Percentiles rank a stretch among this genome's conserved stretches.
Evolutionary conservation across 2,329 filamentous ascomycete species (phyloP).

Genomic region (Penicillium sp.): DNA sequence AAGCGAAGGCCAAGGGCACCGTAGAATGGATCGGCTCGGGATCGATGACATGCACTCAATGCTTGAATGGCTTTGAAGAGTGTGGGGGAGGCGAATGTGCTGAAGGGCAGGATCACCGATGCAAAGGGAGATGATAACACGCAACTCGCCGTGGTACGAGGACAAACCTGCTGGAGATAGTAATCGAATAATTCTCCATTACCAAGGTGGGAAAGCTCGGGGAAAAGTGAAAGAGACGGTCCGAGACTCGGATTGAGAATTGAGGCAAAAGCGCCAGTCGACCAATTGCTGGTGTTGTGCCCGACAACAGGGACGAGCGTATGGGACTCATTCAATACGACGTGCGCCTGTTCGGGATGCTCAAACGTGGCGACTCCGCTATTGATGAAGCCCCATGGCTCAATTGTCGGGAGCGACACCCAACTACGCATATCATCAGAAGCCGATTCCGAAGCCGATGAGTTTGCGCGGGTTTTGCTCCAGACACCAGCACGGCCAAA

Average conservation of each 20-base stretch:
- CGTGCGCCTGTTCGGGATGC: conserved; percentile 23
- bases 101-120: conserved; percentile 38
- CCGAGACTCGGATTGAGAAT: conserved; percentile 5
- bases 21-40: conserved; percentile 29
- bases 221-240: conserved; percentile 26
- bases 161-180: conserved; percentile 39
- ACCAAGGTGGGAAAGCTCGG: conserved; percentile 26
- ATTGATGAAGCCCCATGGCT: conserved; percentile 33
- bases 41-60: conserved; percentile 37
- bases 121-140: conserved; percentile 36
- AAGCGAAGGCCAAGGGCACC: conserved; percentile 33
- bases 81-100: conserved; percentile 35
- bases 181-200: conserved; percentile 37
- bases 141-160: conserved; percentile 38
- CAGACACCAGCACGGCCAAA: conserved; percentile 43
- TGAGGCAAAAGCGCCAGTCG: neutral
- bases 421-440: conserved; percentile 23
- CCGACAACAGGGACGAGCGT: conserved; percentile 8
- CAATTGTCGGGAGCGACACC: conserved; percentile 25
- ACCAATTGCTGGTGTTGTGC: neutral
- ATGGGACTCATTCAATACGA: conserved; percentile 22
- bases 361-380: conserved; percentile 28
- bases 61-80: conserved; percentile 38
- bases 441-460: conserved; percentile 14
- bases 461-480: conserved; percentile 29